Base-by-base conservation (phyloP, 208 protist species). In the Acanthamoeba triangularis region DNA sequence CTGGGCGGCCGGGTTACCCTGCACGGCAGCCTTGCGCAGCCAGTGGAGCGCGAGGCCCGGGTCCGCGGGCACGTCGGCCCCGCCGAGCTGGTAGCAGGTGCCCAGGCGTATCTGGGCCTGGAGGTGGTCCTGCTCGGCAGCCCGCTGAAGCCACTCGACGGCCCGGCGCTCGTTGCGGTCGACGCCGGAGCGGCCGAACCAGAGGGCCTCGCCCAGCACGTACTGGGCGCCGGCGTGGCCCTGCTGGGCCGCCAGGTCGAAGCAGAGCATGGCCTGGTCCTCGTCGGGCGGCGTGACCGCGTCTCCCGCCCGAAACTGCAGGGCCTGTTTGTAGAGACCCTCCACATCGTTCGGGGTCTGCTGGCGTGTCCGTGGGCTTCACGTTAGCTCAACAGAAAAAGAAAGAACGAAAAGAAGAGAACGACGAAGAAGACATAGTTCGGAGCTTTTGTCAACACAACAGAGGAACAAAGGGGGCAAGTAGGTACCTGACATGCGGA, bases 1-100 rank as follows among this genome's bases (percentile, higher is more conserved):
- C 63, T 72, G 63, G 10, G 63, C 23, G n/a, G 28, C 63, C 0
- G 63, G 6, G 63, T 72, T 14, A 2, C 63, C 63, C 28, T 72
- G 63, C n/a, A 72, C 63, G n/a, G 63, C 63, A 7, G 63, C 63
- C 63, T 35, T n/a, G 63, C 63, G 63, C 63, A 72, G 63, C 63
- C 63, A 72, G 14, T 72, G 63, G n/a, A 72, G 63, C 10, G 63
- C 63, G 63, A 72, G 63, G 4, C n/a, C 63, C 5, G 30, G 28
- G n/a, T 72, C 63, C n/a, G 30, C 33, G 63, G 63, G n/a, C n/a
- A 72, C 63, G 63, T 35, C 63, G n/a, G 23, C 63, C 0, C n/a
- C 61, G 23, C 76, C 78, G 78, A 30, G 8, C 52, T 87, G 78
- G 35, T 61, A 87, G 78, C 78, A 87, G 78, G 78, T 30, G 25